Base-by-base conservation (phyloP, 2,329 filamentous ascomycete species). In the Pyricularia sp. region DNA sequence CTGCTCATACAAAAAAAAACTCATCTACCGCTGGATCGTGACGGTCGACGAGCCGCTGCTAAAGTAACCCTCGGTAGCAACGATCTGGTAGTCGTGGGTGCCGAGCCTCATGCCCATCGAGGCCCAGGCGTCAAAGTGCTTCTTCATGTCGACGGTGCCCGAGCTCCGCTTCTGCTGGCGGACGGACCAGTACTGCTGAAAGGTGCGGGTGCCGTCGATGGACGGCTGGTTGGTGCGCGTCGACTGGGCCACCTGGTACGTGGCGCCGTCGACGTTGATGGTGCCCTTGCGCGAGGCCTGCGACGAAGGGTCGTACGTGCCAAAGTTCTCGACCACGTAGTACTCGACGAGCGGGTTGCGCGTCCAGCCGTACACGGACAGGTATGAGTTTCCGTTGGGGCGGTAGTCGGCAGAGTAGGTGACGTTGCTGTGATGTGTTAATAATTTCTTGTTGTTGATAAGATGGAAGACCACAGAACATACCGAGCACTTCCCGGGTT, bases 121-220 rank as follows among this genome's bases (percentile, higher is more conserved):
- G 58, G 74, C 74, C 82, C 83, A 85, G 9, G 82, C 82, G 72
- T 81, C 77, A 71, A 85, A 84, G 74, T 85, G 83, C 68, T 80
- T 81, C 64, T 73, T 75, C 1, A 78, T 78, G 23, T 79, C 82
- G 69, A 86, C 80, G 11, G 79, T 82, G 2, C 84, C 84, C 67
- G 81, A 79, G 65, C 80, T 78, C 65, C 84, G 79, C 80, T 86
- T 84, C 70, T 73, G 75, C 71, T 79, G 77, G 72, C 85, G 80
- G 23, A 87, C 80, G 25, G 79, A 82, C 80, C 81, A 84, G 76
- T 78, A 84, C 77, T 84, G 83, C 72, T 80, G 75, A 73, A 84
- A 84, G 69, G 81, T 84, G 50, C 74, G 72, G 25, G 81, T 84
- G 68, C 82, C 82, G 70, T 82, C 74, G 71, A 83, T 83, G 65